A percentile compares a stretch with the other conserved stretches of the same genome.
phyloP scores from a whole-genome alignment of 1,284 basidiomycete genomes.

The Acaromyces ingoldii region DNA sequence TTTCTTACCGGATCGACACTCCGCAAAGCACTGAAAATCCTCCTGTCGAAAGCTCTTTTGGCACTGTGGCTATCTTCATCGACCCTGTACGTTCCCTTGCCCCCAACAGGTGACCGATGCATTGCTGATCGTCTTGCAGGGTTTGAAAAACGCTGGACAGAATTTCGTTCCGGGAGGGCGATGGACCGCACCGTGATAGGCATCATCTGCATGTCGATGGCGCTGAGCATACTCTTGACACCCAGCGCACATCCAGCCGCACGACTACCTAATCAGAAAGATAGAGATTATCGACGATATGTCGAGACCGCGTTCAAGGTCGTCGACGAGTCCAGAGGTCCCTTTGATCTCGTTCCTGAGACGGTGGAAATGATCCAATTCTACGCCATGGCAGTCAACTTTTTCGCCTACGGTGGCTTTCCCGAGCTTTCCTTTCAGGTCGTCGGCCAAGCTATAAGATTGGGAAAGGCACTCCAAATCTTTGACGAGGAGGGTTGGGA shows the following conservation, averaged over 20 bases:
- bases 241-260: neutral
- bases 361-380: neutral
- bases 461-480: neutral
- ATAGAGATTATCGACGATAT: neutral
- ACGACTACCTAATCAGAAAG: neutral
- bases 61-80: too few species aligned
- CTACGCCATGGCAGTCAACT: neutral
- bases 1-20: too few species aligned
- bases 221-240: neutral
- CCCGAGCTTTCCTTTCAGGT: neutral
- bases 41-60: too few species aligned
- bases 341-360: neutral
- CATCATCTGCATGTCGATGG: neutral
- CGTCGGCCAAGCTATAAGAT: neutral
- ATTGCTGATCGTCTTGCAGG: too few species aligned
- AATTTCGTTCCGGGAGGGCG: neutral
- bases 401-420: neutral
- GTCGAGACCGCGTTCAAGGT: neutral
- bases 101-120: neutral
- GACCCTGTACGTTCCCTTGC: neutral
- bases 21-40: too few species aligned
- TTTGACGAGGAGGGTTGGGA: slow-evolving; percentile 3
- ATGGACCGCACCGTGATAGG: neutral
- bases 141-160: neutral
- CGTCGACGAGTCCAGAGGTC: neutral